Percentiles rank a stretch among this genome's conserved stretches.
Conservation (phyloP, 139 green algal genomes). For the Edaphochlamys debaryana region DNA sequence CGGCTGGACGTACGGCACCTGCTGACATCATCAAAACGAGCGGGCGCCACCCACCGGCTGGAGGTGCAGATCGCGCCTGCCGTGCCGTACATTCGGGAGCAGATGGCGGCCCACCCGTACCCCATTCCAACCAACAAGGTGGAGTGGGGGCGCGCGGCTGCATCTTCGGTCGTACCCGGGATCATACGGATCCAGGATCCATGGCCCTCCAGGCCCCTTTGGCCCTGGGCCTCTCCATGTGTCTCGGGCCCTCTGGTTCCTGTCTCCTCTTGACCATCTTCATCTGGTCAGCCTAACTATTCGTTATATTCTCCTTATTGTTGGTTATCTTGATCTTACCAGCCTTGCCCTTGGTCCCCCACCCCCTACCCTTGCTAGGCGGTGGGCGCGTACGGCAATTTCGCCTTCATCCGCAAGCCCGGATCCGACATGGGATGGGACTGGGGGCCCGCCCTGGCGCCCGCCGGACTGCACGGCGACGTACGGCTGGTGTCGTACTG, state of each 20-base stretch:
- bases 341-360: neutral
- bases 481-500: slow-evolving; percentile 62
- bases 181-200: no score
- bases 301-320: no score
- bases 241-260: no score
- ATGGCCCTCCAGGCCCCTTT: no score
- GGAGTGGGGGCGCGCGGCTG: no score
- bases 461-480: slow-evolving; percentile 67
- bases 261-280: no score
- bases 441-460: slow-evolving; percentile 81
- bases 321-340: no score
- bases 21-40: neutral
- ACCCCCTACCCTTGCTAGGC: neutral
- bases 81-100: slow-evolving; percentile 8
- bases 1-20: slow-evolving; percentile 14
- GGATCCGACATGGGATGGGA: slow-evolving; percentile 87
- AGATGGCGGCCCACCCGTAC: slow-evolving; percentile 38
- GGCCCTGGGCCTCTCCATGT: no score
- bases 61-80: slow-evolving; percentile 38
- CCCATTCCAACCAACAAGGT: slow-evolving; percentile 49
- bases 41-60: slow-evolving; percentile 3
- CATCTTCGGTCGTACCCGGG: no score
- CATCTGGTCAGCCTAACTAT: no score
- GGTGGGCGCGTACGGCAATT: slow-evolving; percentile 53
- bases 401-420: slow-evolving; percentile 84